Percentiles rank a stretch among this genome's conserved stretches.
Conservation (phyloP, 805 yeast genomes). For the Yueomyces sinensis region DNA sequence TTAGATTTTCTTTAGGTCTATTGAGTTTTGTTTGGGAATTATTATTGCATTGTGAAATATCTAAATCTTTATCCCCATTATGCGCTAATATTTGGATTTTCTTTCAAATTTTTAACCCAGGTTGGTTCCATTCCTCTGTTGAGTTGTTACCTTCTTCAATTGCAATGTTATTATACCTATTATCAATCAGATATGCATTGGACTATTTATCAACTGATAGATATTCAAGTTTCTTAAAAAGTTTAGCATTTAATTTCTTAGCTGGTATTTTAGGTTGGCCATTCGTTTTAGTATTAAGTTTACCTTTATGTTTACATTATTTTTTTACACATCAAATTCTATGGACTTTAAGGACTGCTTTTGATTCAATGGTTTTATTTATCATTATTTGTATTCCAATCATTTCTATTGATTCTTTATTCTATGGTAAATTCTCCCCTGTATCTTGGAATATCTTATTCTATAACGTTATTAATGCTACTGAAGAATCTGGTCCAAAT, state of each 20-base stretch:
- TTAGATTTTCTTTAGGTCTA: conserved; percentile 16
- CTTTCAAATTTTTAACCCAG: conserved; percentile 55
- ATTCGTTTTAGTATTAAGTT: conserved; percentile 50
- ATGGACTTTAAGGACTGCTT: conserved; percentile 15
- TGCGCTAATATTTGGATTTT: conserved; percentile 49
- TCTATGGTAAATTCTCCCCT: conserved; percentile 46
- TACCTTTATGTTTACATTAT: conserved; percentile 41
- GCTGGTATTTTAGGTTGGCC: conserved; percentile 92
- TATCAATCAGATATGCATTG: conserved; percentile 18
- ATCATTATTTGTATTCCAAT: conserved; percentile 7
- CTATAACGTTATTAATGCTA: conserved; percentile 65
- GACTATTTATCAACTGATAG: conserved; percentile 17
- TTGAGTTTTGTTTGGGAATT: conserved; percentile 32
- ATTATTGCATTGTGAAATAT: conserved; percentile 17
- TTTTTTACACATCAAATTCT: conserved; percentile 15
- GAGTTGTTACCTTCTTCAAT: conserved; percentile 76
- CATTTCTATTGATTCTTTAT: conserved; percentile 39
- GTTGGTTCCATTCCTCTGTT: conserved; percentile 79
- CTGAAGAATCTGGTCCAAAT: conserved; percentile 65
- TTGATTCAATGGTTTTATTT: conserved; percentile 14
- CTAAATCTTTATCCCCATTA: conserved; percentile 9
- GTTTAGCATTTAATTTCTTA: conserved; percentile 24
- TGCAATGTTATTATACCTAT: conserved; percentile 39
- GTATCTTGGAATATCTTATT: conserved; percentile 75
- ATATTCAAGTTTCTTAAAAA: conserved; percentile 12